These are phyloP conservation scores for Yamadazyma atmosphaerica DNA, from an alignment of 1,139 yeast genomes.

Conservation along the genomic window DNA sequence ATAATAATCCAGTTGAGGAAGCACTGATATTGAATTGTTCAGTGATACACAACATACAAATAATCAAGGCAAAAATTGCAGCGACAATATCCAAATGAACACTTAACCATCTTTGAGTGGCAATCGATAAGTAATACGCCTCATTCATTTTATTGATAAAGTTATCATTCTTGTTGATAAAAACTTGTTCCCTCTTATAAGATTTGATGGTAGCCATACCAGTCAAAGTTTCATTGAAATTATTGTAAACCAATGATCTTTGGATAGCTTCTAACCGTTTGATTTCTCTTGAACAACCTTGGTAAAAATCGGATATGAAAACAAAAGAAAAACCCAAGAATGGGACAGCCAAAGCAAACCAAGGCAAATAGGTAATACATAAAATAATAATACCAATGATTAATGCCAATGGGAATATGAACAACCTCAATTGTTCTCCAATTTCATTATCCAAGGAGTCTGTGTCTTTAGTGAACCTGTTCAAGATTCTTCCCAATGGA, in stretches of 20 bases:
- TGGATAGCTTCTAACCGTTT: conserved; percentile 79
- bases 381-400: conserved; percentile 66
- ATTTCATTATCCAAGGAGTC: conserved; percentile 80
- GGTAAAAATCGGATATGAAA: conserved; percentile 49
- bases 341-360: conserved; percentile 32
- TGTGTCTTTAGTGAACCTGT: conserved; percentile 77
- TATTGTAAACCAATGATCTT: conserved; percentile 74
- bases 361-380: conserved; percentile 72
- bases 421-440: conserved; percentile 60
- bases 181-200: conserved; percentile 51
- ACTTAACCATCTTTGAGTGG: conserved; percentile 80
- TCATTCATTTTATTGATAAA: conserved; percentile 69
- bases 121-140: conserved; percentile 67
- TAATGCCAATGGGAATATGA: conserved; percentile 45
- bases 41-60: conserved; percentile 64
- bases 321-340: conserved; percentile 25
- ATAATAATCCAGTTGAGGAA: conserved; percentile 70
- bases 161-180: conserved; percentile 48
- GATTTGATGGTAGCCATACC: conserved; percentile 76
- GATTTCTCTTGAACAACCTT: conserved; percentile 75
- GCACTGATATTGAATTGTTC: conserved; percentile 65
- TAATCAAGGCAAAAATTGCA: conserved; percentile 46
- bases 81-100: conserved; percentile 65
- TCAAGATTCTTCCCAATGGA: conserved; percentile 63
- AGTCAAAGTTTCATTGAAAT: conserved; percentile 71